These are phyloP conservation scores for Ochromonas danica DNA, from an alignment of 108 stramenopile genomes.

Conservation along the genomic window DNA sequence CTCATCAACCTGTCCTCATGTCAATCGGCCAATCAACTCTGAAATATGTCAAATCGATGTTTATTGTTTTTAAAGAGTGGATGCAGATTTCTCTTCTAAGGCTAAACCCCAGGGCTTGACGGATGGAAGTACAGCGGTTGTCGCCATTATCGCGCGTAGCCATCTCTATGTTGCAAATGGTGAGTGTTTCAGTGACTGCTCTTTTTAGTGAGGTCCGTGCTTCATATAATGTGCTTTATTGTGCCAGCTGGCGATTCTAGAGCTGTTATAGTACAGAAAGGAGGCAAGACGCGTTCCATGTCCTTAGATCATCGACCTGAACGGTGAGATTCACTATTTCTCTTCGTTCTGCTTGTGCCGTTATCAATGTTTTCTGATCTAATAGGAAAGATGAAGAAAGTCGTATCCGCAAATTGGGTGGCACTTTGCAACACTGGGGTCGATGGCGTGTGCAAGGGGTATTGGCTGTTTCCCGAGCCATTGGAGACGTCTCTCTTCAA, in stretches of 20 bases:
- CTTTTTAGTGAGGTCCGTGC: background rate
- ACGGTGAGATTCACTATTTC: background rate
- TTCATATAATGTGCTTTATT: background rate
- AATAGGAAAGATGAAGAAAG: constrained; percentile 28
- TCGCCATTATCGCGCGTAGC: background rate
- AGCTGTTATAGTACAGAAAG: constrained; percentile 1
- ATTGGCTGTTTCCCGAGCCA: constrained; percentile 34
- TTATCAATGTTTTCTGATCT: background rate
- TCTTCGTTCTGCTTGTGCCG: background rate
- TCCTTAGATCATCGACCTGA: constrained; percentile 23
- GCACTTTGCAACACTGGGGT: constrained; percentile 13
- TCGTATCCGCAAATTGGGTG: constrained; percentile 13
- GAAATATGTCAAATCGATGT: background rate
- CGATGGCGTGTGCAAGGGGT: constrained; percentile 34
- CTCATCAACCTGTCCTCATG: too few species aligned
- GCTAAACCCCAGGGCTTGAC: background rate
- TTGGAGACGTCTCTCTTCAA: constrained; percentile 30
- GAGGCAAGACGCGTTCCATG: background rate
- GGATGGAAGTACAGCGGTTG: constrained; percentile 33
- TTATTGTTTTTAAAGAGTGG: constrained; percentile 22
- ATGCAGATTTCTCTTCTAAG: constrained; percentile 14
- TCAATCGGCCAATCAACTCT: too few species aligned
- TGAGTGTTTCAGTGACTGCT: background rate
- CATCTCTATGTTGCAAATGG: constrained; percentile 24
- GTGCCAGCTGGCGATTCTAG: constrained; percentile 21